phyloP scores from a whole-genome alignment of 2,329 filamentous ascomycete genomes.

The Leptographium lundbergii region DNA sequence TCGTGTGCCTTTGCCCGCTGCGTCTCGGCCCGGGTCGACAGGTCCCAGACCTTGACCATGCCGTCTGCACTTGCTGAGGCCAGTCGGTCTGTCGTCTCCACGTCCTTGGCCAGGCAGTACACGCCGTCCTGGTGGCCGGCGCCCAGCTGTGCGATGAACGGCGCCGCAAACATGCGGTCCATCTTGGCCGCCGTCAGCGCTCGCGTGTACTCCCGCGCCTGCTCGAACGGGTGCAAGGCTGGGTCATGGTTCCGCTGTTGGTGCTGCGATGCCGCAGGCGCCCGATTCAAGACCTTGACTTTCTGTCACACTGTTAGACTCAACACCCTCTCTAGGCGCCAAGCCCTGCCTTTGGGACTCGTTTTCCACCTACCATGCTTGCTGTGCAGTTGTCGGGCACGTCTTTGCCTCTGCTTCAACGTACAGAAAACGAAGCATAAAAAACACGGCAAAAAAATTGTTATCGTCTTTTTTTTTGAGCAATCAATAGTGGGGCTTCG shows the following conservation, averaged over 20 bases:
- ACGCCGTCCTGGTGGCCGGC: conserved; percentile 86
- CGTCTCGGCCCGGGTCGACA: conserved; percentile 57
- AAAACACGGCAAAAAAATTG: conserved; percentile 1
- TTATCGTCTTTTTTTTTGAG: neutral
- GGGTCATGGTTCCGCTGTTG: conserved; percentile 41
- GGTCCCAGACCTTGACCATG: conserved; percentile 60
- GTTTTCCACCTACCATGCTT: neutral
- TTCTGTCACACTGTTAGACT: conserved; percentile 5
- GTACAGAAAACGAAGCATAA: neutral
- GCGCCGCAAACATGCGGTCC: conserved; percentile 66
- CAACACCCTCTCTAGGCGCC: no score
- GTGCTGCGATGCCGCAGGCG: conserved; percentile 10
- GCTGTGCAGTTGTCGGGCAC: neutral
- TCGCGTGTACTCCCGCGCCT: conserved; percentile 71
- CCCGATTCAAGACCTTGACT: conserved; percentile 12
- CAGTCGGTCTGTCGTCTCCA: conserved; percentile 57
- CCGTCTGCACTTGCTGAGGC: conserved; percentile 85
- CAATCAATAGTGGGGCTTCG: neutral
- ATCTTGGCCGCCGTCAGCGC: conserved; percentile 71
- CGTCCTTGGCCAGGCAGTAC: conserved; percentile 71
- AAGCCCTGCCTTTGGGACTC: no score
- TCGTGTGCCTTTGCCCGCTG: conserved; percentile 75
- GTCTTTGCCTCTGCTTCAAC: neutral
- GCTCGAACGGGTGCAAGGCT: conserved; percentile 78
- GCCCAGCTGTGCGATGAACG: conserved; percentile 75